Evolutionary conservation across 345 rosid species (phyloP).

Genomic region (Luvunga scandens): DNA sequence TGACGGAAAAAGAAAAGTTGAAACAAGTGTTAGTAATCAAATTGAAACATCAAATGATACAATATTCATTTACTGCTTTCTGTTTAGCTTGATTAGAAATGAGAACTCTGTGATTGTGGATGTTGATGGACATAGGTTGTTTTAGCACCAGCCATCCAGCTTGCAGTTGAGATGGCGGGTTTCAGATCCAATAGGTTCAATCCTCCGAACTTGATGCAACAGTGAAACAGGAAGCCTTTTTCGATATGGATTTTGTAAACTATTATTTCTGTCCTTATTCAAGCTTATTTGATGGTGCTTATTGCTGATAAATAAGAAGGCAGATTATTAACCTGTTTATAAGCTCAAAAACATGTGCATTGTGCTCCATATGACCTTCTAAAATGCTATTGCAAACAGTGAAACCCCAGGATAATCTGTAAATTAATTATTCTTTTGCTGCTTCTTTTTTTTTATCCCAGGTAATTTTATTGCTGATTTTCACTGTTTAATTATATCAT

Average conservation of each 20-base stretch:
- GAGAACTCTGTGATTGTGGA: neutral
- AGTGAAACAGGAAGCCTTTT: neutral
- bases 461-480: neutral
- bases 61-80: neutral
- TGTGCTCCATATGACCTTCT: neutral
- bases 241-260: neutral
- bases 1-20: neutral
- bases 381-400: neutral
- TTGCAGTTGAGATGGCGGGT: neutral
- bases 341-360: neutral
- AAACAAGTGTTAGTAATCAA: neutral
- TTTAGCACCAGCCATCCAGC: neutral
- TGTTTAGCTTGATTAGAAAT: neutral
- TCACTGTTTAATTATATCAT: neutral
- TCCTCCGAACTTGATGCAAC: neutral
- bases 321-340: neutral
- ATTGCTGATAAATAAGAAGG: neutral
- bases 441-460: neutral
- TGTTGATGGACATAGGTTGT: neutral
- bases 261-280: neutral
- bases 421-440: conserved; percentile 1
- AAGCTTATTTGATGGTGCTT: neutral
- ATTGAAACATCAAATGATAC: neutral
- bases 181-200: neutral
- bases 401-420: neutral